These are phyloP conservation scores for Cymbopogon flexuosus DNA, from an alignment of 202 grass and related monocot species.

Conservation along the genomic window DNA sequence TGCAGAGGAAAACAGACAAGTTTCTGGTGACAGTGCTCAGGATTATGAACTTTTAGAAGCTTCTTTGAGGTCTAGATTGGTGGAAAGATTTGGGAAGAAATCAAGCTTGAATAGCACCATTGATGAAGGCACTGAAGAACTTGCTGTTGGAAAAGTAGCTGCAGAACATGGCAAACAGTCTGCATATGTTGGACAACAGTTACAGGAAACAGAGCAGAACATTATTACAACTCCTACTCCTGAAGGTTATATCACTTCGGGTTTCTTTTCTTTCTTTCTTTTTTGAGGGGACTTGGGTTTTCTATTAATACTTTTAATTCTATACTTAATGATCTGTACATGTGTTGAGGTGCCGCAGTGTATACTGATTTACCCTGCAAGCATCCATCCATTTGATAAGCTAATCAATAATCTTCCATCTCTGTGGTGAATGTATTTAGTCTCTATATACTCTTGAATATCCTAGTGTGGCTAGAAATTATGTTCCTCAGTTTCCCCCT, in stretches of 20 bases:
- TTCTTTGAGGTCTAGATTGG: constrained; percentile 82
- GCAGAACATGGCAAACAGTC: constrained; percentile 27
- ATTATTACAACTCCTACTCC: constrained; percentile 25
- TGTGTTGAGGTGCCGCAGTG: background rate
- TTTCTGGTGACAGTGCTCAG: constrained; percentile 41
- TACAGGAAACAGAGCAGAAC: constrained; percentile 38
- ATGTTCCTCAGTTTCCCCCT: background rate
- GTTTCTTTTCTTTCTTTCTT: background rate
- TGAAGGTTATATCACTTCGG: constrained; percentile 40
- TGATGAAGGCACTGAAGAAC: constrained; percentile 45
- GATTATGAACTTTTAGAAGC: constrained; percentile 94
- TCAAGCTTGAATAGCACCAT: constrained; percentile 34
- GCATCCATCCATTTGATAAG: background rate
- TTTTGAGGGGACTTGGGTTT: background rate
- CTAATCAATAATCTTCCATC: constrained; percentile 8
- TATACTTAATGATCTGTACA: constrained; percentile 13
- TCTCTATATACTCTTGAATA: constrained; percentile 14
- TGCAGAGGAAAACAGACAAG: constrained; percentile 49
- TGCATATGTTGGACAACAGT: constrained; percentile 35
- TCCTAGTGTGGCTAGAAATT: constrained; percentile 17
- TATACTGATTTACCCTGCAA: constrained; percentile 12
- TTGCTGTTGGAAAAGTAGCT: constrained; percentile 36
- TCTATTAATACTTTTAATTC: background rate
- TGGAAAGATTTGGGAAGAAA: constrained; percentile 67
- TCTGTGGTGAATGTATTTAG: background rate